Percentiles rank a stretch among this genome's conserved stretches.
Evolutionary conservation across 2,329 filamentous ascomycete genomes (phyloP).

Genomic region (Aphanoascus verrucosus): DNA sequence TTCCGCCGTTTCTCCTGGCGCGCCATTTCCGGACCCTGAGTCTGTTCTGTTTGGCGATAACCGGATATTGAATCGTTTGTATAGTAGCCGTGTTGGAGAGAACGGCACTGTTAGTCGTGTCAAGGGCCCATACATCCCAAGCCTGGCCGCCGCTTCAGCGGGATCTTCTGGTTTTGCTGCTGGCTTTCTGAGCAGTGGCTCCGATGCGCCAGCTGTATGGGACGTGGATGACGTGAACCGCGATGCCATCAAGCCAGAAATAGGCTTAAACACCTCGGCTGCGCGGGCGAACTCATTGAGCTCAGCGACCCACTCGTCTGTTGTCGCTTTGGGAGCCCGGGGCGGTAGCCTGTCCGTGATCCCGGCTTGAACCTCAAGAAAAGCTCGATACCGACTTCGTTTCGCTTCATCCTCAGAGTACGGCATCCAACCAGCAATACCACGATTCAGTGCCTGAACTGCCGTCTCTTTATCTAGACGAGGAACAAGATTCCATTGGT

Average conservation of each 20-base stretch:
- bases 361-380: constrained; percentile 66
- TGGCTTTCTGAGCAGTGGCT: constrained; percentile 39
- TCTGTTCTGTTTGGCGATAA: constrained; percentile 53
- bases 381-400: constrained; percentile 65
- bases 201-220: constrained; percentile 22
- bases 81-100: constrained; percentile 72
- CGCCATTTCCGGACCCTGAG: constrained; percentile 27
- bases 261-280: constrained; percentile 76
- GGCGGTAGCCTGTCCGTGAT: constrained; percentile 49
- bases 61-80: constrained; percentile 86
- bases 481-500: constrained; percentile 50
- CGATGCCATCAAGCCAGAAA: constrained; percentile 84
- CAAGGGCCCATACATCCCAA: constrained; percentile 88
- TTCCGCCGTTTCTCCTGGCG: constrained; percentile 14
- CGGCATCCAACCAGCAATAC: constrained; percentile 59
- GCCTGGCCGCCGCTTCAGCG: constrained; percentile 71
- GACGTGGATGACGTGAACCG: constrained; percentile 66
- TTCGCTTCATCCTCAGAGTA: constrained; percentile 77
- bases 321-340: constrained; percentile 41
- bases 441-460: constrained; percentile 56
- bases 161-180: constrained; percentile 57
- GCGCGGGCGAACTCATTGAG: constrained; percentile 65
- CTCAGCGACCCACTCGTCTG: constrained; percentile 70
- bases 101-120: constrained; percentile 64
- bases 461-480: constrained; percentile 57